Base-by-base conservation (phyloP, 148 eudicot species). In the Dianthus caryophyllus region DNA sequence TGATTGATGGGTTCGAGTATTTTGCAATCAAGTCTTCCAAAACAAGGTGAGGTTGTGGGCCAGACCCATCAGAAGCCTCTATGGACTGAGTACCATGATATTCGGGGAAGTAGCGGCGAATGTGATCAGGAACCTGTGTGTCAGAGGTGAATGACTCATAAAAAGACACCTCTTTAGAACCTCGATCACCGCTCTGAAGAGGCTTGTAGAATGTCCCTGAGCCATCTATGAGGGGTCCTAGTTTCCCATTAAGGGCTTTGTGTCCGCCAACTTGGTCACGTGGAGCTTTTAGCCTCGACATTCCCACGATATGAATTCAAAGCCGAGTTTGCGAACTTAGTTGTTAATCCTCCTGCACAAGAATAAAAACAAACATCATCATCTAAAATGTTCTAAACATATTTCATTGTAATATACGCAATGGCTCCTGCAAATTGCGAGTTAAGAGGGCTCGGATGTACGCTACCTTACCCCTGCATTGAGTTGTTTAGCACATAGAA, bases 221-320 rank as follows among this genome's bases (percentile, higher is more conserved):
- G 63, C 72, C 86, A 61, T 94, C 97, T n/a, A 88, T 57, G 20
- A 86, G 88, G 2, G 99, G 99, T 11, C 99, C 97, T 36, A 90
- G 85, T 66, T 80, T 74, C 49, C 97, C 97, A 46, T 73, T 44
- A 33, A 46, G 57, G 38, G 96, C 97, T 61, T 65, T 80, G 82
- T 94, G 99, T 7, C 99, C 99, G 26, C 96, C 97, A 71, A 90
- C 99, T 70, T 94, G 99, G 80, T 94, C 96, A 67, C 58, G 73
- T 31, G 97, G 93, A 69, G 73, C 75, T 76, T 82, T 90, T 31
- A 94, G 67, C 84, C 80, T 80, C 38, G 79, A 22, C 69, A 64
- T 47, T n/a, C 52, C 46, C 13, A 5, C 12, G 24, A 50, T 24
- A 25, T 27, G 31, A 16, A 43, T 27, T 57, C 20, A 17, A 17